Evolutionary conservation across 345 rosid species (phyloP), one percentile per base, ranked within the genome.

Genomic region (Kandelia obovata): DNA sequence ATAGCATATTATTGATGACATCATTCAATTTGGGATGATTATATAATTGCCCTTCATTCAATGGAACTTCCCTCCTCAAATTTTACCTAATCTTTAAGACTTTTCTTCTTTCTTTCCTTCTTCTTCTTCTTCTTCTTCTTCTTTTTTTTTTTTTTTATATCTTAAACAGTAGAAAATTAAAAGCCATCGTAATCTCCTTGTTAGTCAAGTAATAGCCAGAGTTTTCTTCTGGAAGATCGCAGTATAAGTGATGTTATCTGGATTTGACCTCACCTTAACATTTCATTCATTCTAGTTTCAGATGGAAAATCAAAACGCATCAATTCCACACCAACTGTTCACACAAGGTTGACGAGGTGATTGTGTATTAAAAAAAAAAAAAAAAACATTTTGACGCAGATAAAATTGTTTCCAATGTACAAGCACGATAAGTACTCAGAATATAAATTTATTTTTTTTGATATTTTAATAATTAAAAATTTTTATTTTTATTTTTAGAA

Each of bases 11-110:
- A 5, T 32, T 37, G 27, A 71, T 69, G 73, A 72, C 55, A 64
- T 75, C 64, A 67, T 75, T 61, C 9, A 37, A 49, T 39, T 65
- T 69, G 58, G 61, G 49, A 34, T 39, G 49, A 34, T 39, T 59
- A 27, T 67, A 47, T 69, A 28, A 32, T 32, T 32, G 30, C 30
- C 57, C 53, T 66, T 46, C 34, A 9, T 58, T 55, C 65, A 31
- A 61, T 3, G 28, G 16, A 37, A 26, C 31, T 46, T 4, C 1
- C 5, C 53, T 21, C 11, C 25, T 6, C 20, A 34, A 23, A 16
- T 6, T 64, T 43, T 15, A 20, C 17, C 58, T 51, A 26, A 51
- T 32, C 60, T 20, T 26, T n/a, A 31, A 1, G 49, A 43, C 19
- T 43, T 43, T 43, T 43, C 17, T 4, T 21, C 21, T 21, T 21